Conservation (phyloP, 352 stramenopile species). For the Phytophthora pini region DNA sequence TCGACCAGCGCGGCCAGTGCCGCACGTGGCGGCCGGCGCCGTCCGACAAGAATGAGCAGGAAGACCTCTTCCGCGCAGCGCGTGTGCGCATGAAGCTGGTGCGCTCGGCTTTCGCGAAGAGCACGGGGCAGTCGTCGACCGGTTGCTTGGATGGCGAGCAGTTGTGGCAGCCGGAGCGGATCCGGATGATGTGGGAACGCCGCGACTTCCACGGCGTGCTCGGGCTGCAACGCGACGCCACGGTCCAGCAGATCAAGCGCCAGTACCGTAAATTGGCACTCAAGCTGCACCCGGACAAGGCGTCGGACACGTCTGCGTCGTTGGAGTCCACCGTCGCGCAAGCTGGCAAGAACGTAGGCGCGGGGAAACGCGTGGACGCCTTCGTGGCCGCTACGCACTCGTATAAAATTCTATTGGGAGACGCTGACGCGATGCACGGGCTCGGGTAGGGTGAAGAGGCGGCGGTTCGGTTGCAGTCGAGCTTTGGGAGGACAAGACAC, state of each 20-base stretch:
- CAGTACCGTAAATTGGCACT: conserved; percentile 88
- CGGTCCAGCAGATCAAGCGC: conserved; percentile 75
- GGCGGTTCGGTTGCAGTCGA: conserved; percentile 23
- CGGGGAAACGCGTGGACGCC: conserved; percentile 63
- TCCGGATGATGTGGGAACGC: conserved; percentile 82
- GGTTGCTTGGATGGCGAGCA: conserved; percentile 65
- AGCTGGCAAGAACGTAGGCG: conserved; percentile 17
- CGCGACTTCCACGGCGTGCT: conserved; percentile 81
- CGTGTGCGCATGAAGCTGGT: conserved; percentile 85
- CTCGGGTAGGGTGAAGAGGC: conserved; percentile 32
- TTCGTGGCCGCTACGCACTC: conserved; percentile 83
- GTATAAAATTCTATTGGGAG: conserved; percentile 76
- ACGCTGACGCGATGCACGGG: conserved; percentile 45
- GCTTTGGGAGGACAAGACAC: background rate
- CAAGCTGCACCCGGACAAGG: conserved; percentile 87
- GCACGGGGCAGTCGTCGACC: conserved; percentile 32
- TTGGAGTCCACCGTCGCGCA: conserved; percentile 42
- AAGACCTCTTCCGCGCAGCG: conserved; percentile 78
- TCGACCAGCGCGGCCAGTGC: conserved; percentile 31
- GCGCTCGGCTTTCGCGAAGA: conserved; percentile 53
- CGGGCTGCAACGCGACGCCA: conserved; percentile 67
- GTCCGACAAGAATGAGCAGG: conserved; percentile 72
- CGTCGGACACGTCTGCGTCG: conserved; percentile 39
- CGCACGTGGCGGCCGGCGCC: conserved; percentile 46
- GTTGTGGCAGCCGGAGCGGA: conserved; percentile 81